Percentiles rank a stretch among this genome's conserved stretches.
Conservation (phyloP, 257 asterid genomes). For the Anisodus tanguticus region DNA sequence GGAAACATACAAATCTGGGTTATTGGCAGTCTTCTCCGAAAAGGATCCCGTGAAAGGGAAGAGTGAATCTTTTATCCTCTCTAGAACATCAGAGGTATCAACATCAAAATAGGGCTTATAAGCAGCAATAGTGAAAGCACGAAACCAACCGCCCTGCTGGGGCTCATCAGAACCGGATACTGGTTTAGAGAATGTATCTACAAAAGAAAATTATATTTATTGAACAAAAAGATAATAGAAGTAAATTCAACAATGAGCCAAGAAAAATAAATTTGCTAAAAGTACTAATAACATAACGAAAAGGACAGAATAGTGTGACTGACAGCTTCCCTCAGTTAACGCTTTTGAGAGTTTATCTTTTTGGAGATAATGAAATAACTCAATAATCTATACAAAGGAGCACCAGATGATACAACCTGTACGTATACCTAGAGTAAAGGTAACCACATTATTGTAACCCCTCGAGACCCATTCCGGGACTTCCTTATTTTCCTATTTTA, state of each 20-base stretch:
- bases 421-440: neutral
- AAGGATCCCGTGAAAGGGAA: constrained; percentile 88
- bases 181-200: constrained; percentile 88
- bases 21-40: constrained; percentile 79
- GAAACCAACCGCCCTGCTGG: constrained; percentile 88
- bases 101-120: constrained; percentile 97
- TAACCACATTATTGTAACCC: neutral
- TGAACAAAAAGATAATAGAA: constrained; percentile 15
- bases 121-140: constrained; percentile 79
- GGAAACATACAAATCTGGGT: constrained; percentile 83
- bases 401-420: neutral
- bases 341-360: neutral
- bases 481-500: neutral
- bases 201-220: constrained; percentile 35
- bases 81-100: constrained; percentile 91
- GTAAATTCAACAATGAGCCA: neutral
- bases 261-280: neutral
- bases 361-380: neutral
- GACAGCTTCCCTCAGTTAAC: neutral
- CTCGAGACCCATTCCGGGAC: neutral
- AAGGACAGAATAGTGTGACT: constrained; percentile 9
- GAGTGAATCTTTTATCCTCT: constrained; percentile 88
- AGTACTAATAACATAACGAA: neutral
- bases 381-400: neutral
- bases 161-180: constrained; percentile 72